Evolutionary conservation across 441 rosid species (phyloP), one percentile per base, ranked within the genome.

Genomic region (Erodium trifolium): DNA sequence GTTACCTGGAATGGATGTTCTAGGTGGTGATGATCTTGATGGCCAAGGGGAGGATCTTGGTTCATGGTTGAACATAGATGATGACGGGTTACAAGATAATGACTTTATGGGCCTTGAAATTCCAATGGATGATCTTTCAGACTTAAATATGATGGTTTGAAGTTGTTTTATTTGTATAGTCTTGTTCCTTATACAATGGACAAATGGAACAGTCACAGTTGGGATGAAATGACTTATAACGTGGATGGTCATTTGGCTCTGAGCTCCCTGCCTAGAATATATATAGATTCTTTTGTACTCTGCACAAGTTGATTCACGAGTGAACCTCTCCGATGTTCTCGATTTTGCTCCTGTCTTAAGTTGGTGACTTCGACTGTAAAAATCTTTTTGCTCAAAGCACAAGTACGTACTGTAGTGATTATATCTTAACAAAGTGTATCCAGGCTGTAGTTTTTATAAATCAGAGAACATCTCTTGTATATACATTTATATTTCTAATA

Each of bases 81-180:
- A 95, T 16, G 97, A 92, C 71, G 92, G 85, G 68, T 85, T 92
- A 76, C 97, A 84, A 78, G 97, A 92, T 73, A 78, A 86, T 69
- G 97, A 88, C 78, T 90, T 90, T 72, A 80, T 86, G 85, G 98
- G 99, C 72, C 97, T 92, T 73, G 95, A 92, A 80, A 95, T 95
- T 78, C 99, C 99, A 63, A 92, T 92, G 99, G 99, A 95, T 74
- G 99, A 95, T 79, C 94, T 95, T 78, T 80, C 98, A 68, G 98
- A 90, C 85, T 77, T 95, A 68, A 86, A 95, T 80, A 88, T 92
- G 98, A 92, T 90, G 96, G 92, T 95, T 78, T 95, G 84, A 92
- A 78, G 86, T 79, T 74, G 68, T 76, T 79, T 80, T 72, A 74
- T 84, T 78, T 87, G 93, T 90, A 90, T 84, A 92, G 95, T 82